Evolutionary conservation across 2,329 filamentous ascomycete genomes (phyloP).

Genomic region (Aspergillus pseudonomiae): DNA sequence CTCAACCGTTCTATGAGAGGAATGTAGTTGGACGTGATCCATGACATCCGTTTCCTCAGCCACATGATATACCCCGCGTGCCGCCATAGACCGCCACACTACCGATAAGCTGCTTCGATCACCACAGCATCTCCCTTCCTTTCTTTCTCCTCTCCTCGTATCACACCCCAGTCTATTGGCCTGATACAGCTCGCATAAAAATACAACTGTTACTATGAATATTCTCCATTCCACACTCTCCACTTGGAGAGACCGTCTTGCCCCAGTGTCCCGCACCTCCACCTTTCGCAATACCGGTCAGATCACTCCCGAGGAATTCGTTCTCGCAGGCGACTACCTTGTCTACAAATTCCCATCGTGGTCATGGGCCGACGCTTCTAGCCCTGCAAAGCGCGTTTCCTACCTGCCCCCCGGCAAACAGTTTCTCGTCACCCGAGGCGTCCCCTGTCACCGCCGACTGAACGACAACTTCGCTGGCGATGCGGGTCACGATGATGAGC

Average conservation of each 20-base stretch:
- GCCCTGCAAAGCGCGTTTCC: constrained; percentile 73
- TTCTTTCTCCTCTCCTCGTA: neutral
- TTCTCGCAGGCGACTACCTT: constrained; percentile 93
- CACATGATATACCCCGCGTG: constrained; percentile 27
- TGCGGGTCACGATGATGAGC: constrained; percentile 80
- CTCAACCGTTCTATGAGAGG: neutral
- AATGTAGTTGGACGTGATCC: neutral
- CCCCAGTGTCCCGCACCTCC: constrained; percentile 84
- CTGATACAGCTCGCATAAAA: neutral
- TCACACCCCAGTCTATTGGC: neutral
- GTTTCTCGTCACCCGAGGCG: constrained; percentile 90
- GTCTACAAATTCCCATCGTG: constrained; percentile 99
- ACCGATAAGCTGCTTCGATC: constrained; percentile 16
- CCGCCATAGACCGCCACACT: constrained; percentile 18
- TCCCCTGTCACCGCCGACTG: constrained; percentile 88
- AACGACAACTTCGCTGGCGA: constrained; percentile 92
- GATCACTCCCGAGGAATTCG: constrained; percentile 96
- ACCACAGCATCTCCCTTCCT: neutral
- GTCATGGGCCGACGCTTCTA: constrained; percentile 91
- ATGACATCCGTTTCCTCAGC: constrained; percentile 11
- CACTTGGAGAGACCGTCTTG: constrained; percentile 86
- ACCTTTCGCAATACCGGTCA: constrained; percentile 93
- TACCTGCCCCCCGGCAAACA: constrained; percentile 90
- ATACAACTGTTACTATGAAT: constrained; percentile 63
- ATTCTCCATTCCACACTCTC: constrained; percentile 91